Percentiles rank a stretch among this genome's conserved stretches.
Evolutionary conservation across 2,329 filamentous ascomycete species (phyloP).

Genomic region (Scedosporium boydii): DNA sequence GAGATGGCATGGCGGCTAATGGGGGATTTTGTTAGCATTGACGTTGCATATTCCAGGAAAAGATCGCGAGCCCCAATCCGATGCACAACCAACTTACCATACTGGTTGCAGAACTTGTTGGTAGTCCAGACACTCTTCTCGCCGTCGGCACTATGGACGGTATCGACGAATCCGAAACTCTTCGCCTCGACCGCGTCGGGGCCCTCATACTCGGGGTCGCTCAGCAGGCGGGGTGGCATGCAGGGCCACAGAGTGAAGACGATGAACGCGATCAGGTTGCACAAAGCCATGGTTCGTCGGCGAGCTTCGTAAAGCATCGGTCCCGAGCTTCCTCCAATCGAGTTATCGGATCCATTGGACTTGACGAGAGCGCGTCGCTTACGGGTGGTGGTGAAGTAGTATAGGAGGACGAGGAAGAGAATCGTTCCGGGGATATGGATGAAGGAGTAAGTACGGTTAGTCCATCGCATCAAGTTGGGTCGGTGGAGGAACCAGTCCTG

Average conservation of each 20-base stretch:
- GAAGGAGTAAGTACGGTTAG: constrained; percentile 65
- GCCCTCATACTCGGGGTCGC: constrained; percentile 44
- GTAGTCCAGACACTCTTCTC: constrained; percentile 62
- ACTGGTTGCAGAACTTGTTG: constrained; percentile 68
- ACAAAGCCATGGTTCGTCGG: constrained; percentile 51
- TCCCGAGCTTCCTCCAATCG: constrained; percentile 19
- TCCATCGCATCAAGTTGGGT: constrained; percentile 53
- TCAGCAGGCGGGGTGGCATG: constrained; percentile 53
- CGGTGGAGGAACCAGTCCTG: constrained; percentile 44
- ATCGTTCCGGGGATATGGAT: constrained; percentile 73
- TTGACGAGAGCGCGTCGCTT: constrained; percentile 28
- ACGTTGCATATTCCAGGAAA: neutral
- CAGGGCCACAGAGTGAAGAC: constrained; percentile 55
- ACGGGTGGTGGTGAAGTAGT: constrained; percentile 59
- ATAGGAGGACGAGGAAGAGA: constrained; percentile 54
- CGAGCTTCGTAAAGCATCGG: constrained; percentile 43
- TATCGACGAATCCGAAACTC: constrained; percentile 52
- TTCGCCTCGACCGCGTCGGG: constrained; percentile 47
- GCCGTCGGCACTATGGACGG: constrained; percentile 38
- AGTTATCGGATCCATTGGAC: constrained; percentile 13
- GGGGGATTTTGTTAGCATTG: constrained; percentile 7
- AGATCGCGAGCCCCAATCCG: neutral
- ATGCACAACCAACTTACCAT: constrained; percentile 35
- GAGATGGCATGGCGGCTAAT: constrained; percentile 62
- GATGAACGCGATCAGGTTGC: constrained; percentile 50